Base-by-base conservation (phyloP, 208 protist genomes). In the Crithidia acanthocephali region DNA sequence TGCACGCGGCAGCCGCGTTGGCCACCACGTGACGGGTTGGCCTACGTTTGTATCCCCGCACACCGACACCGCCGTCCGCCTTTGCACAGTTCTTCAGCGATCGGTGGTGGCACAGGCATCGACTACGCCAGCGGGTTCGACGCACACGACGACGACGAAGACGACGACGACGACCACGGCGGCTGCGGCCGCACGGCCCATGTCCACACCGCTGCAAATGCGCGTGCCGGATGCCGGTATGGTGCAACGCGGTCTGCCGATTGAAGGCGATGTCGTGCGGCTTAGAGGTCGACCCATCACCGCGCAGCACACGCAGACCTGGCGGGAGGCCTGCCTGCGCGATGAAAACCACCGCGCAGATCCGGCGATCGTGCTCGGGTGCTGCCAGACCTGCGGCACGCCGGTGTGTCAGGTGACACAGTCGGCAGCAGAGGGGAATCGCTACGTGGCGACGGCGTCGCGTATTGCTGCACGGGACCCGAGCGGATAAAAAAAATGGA, bases 331-430 rank as follows among this genome's bases (percentile, higher is more conserved):
- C 58, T 88, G 81, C 44, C 62, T 94, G 56, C 76, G 89, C 27
- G 86, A 94, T 67, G 80, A 59, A 25, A 92, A 90, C 51, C 79
- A 88, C 35, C 84, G 89, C 11, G 74, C 63, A 2, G 83, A 90
- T 62, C 80, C 81, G 0, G 42, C 65, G 2, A 9, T 89, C 9
- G 45, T 84, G 0, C 70, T 92, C 47, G 89, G 84, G 28, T 74
- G 58, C 69, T 94, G 89, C 45, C 25, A 57, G 16, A 2, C 8
- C 5, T 94, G 89, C 40, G 80, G 77, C 2, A 27, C 10, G 5
- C 58, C 84, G 0, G 80, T 92, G 40, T 95, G 89, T 60, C 86
- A 84, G 13, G 76, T 95, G 1, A 72, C 81, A 33, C 73, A 72
- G 2, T 63, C 48, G 7, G 27, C 72, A 15, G 32, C 22, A 48